Conservation (phyloP, 2,329 filamentous ascomycete species). For the Lecanosticta acicola region DNA sequence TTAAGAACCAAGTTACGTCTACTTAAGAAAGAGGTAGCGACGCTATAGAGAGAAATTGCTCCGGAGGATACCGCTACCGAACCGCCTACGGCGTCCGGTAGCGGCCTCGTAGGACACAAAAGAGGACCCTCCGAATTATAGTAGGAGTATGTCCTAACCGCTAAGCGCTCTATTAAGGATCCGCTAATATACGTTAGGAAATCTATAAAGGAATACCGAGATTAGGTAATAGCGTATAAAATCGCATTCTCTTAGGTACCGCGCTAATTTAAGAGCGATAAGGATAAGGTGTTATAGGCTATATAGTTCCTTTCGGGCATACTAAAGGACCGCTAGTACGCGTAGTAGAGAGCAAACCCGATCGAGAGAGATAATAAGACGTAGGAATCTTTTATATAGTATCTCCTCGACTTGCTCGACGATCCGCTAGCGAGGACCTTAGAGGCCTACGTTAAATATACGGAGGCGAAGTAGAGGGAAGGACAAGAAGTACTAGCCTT, state of each 20-base stretch:
- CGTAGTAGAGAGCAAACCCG: neutral
- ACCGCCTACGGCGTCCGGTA: neutral
- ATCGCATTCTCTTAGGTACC: neutral
- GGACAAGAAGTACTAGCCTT: neutral
- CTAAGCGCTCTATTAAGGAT: constrained; percentile 1
- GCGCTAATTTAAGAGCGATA: neutral
- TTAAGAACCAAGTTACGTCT: too few relatives aligned
- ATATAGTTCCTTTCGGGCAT: neutral
- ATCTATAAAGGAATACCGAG: neutral
- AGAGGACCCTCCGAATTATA: too few relatives aligned
- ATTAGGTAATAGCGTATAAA: neutral
- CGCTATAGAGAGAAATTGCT: too few relatives aligned
- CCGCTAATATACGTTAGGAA: neutral
- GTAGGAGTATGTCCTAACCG: neutral
- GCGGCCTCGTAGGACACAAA: too few relatives aligned
- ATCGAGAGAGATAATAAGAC: neutral
- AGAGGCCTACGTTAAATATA: neutral
- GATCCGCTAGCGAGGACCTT: neutral
- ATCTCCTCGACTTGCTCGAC: neutral
- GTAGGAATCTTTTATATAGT: neutral
- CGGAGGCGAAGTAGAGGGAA: neutral
- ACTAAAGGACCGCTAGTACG: neutral
- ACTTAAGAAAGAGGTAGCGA: too few relatives aligned
- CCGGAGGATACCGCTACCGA: too few relatives aligned
- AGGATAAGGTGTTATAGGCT: neutral